Base-by-base conservation (phyloP, 331 rosid genomes). In the Malus hybrid region DNA sequence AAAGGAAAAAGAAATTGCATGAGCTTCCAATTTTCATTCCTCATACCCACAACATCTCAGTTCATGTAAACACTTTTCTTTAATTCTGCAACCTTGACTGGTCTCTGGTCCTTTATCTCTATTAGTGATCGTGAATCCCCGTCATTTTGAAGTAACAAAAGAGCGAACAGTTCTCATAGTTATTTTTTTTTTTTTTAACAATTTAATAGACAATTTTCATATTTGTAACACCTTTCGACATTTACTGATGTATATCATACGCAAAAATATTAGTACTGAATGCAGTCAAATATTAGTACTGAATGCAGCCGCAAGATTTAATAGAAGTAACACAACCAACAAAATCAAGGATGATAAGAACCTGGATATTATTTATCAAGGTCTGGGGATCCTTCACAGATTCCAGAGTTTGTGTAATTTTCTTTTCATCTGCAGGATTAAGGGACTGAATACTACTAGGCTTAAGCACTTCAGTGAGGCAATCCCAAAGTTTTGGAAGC, bases 401-500 rank as follows among this genome's bases (percentile, higher is more conserved):
- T 69, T 87, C 97, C 61, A 89, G 74, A 70, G 73, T 77, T 29
- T 55, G 34, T 56, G 69, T 46, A 70, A 78, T 73, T 72, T 83
- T 82, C 59, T 78, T 78, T 69, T 89, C 96, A 65, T 80, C 75
- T 75, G 75, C 67, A 31, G 66, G 78, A 72, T 66, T 71, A 56
- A 77, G 66, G 76, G 87, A 78, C 60, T 87, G 89, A 28, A 71
- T 65, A 70, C 81, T 82, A 82, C 79, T 62, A 59, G 97, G 93
- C 83, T 87, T 86, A 55, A 92, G 89, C 80, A 94, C 88, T 85
- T 94, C 99, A 44, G 99, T 87, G 77, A 94, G 99, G 84, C 96
- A 94, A 76, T 92, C 97, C 99, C 99, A 94, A 69, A 94, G 80
- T 83, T 92, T 94, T 50, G 99, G 97, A 92, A 94, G 92, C 83